Evolutionary conservation across 139 green algal genomes (phyloP), one percentile per base, ranked within the genome.

Genomic region (Astrephomene gubernaculifera): DNA sequence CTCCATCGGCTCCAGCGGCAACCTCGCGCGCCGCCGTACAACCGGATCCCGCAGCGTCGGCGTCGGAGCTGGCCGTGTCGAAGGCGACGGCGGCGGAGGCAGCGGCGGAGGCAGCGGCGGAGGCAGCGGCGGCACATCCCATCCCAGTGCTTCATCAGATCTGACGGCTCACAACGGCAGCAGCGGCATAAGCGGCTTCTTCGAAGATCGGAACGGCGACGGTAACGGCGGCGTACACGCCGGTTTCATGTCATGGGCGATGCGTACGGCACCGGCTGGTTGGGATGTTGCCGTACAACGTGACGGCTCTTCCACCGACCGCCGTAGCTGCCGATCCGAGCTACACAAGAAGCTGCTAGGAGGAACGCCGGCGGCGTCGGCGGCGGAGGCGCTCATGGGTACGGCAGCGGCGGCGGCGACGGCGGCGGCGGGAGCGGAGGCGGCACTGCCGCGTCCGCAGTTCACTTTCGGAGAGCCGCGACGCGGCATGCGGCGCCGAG

Each of bases 401-500:
- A 39, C 35, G 44, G 19, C 71, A 17, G n/a, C 44, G 49, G 72
- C 52, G 53, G 52, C 53, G 36, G 36, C 74, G 38, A 31, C 74
- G 74, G 74, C 74, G 25, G 57, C 27, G 41, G 76, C 60, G 19
- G 76, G 60, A 29, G 76, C 76, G 14, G 60, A 61, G 76, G 76
- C 76, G 60, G 76, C 60, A 12, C 54, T 71, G 54, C 36, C 74
- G 36, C 24, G 54, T 36, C 74, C 53, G 19, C 25, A 71, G 31
- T 82, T 82, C 38, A 82, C 38, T 22, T 82, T 82, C 54, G 74
- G 74, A 0, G 74, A 82, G 74, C 74, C 74, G 25, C 21, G 36
- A 54, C 52, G 52, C 33, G 24, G 35, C 22, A 29, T 24, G 1
- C 21, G 19, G 52, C 1, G 33, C 35, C 53, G 52, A 1, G 35